A percentile compares a stretch with the other conserved stretches of the same genome.
These are phyloP conservation scores for Candida mesenterica DNA, from an alignment of 1,139 yeast genomes.

Conservation along the genomic window DNA sequence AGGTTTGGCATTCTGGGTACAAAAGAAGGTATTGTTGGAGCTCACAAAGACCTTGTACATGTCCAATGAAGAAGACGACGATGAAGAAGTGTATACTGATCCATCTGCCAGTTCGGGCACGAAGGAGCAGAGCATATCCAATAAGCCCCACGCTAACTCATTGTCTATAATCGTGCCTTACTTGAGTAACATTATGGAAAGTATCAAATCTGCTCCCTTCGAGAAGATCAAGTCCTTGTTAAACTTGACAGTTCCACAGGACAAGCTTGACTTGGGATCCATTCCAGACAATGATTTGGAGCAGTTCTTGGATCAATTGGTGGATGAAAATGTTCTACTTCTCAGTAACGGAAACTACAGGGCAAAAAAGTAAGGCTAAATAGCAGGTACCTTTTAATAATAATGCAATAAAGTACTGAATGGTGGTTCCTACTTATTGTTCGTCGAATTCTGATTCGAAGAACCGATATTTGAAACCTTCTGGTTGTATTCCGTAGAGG, in stretches of 20 bases:
- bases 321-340: constrained; percentile 16
- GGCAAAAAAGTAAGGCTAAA: constrained; percentile 4
- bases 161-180: constrained; percentile 32
- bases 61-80: constrained; percentile 18
- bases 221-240: constrained; percentile 54
- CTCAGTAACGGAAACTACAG: constrained; percentile 18
- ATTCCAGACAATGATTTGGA: constrained; percentile 12
- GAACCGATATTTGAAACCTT: constrained; percentile 7
- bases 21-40: constrained; percentile 44
- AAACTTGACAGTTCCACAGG: constrained; percentile 53
- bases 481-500: constrained; percentile 58
- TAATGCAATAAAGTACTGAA: too few relatives aligned
- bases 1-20: constrained; percentile 57
- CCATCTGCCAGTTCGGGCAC: too few relatives aligned
- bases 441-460: not conserved
- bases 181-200: constrained; percentile 54
- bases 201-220: constrained; percentile 48
- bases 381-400: too few relatives aligned
- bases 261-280: constrained; percentile 19
- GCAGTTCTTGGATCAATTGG: constrained; percentile 18
- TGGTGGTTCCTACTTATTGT: not conserved
- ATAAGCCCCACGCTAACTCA: constrained; percentile 16
- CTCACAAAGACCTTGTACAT: constrained; percentile 29
- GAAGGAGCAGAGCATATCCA: too few relatives aligned
- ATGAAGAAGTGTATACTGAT: not conserved